Evolutionary conservation across 345 rosid genomes (phyloP).

Genomic region (Psidium friedrichsthalianum): DNA sequence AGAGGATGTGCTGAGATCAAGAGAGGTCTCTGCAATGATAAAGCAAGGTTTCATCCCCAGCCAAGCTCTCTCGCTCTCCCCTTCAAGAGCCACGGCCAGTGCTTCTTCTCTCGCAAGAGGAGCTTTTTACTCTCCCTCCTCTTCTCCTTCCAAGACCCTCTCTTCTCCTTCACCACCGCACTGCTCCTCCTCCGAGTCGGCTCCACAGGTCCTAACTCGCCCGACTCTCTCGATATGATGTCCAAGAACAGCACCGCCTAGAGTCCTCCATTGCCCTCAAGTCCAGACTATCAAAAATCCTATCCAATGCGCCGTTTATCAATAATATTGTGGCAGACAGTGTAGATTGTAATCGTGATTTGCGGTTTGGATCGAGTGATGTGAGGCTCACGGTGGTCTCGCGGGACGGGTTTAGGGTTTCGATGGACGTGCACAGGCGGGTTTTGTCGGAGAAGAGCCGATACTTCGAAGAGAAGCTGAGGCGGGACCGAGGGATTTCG

Average conservation of each 20-base stretch:
- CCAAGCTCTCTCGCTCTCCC: constrained; percentile 5
- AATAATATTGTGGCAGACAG: neutral
- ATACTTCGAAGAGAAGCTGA: constrained; percentile 68
- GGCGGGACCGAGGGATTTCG: constrained; percentile 34
- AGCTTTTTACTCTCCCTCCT: neutral
- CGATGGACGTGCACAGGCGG: constrained; percentile 66
- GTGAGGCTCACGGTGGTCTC: constrained; percentile 75
- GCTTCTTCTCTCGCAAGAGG: neutral
- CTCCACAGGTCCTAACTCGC: constrained; percentile 1
- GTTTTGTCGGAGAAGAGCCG: constrained; percentile 68
- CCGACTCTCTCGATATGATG: constrained; percentile 92
- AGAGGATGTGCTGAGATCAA: neutral
- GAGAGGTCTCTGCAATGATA: constrained; percentile 12
- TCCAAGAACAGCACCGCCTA: constrained; percentile 65
- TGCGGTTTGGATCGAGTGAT: constrained; percentile 43
- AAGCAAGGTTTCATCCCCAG: constrained; percentile 13
- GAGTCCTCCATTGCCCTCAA: constrained; percentile 36
- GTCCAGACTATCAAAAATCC: constrained; percentile 44
- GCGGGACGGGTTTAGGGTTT: constrained; percentile 56
- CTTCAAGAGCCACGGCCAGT: neutral
- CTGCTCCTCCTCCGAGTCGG: constrained; percentile 5
- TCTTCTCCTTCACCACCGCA: constrained; percentile 9
- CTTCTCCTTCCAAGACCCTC: constrained; percentile 12
- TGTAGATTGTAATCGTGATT: neutral
- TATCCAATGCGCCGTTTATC: constrained; percentile 42